These are phyloP conservation scores for Neoscytalidium dimidiatum DNA, from an alignment of 2,329 filamentous ascomycete species.

Conservation along the genomic window DNA sequence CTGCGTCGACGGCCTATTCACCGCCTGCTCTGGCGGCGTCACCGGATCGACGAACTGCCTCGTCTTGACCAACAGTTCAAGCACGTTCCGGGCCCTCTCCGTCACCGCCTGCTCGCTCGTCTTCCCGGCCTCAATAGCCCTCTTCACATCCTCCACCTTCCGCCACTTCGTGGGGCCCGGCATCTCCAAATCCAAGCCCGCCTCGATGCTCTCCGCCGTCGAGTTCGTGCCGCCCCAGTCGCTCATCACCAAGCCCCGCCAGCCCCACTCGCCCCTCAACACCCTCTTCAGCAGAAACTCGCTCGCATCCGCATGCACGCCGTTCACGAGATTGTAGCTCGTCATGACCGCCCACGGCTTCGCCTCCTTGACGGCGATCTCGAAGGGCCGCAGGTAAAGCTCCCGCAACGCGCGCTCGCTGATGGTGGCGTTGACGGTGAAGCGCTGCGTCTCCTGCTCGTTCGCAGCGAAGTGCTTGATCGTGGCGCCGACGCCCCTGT, in stretches of 20 bases:
- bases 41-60: slow-evolving; percentile 57
- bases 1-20: slow-evolving; percentile 56
- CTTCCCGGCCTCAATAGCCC: slow-evolving; percentile 36
- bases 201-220: slow-evolving; percentile 39
- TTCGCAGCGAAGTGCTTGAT: slow-evolving; percentile 78
- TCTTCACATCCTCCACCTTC: slow-evolving; percentile 35
- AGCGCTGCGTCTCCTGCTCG: slow-evolving; percentile 69
- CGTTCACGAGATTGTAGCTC: slow-evolving; percentile 69
- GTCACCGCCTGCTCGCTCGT: slow-evolving; percentile 51
- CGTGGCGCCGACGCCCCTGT: slow-evolving; percentile 71
- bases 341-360: slow-evolving; percentile 70
- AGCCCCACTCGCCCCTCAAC: slow-evolving; percentile 43
- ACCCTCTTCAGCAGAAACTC: slow-evolving; percentile 45
- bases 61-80: slow-evolving; percentile 64
- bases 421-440: slow-evolving; percentile 65
- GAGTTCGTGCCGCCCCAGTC: slow-evolving; percentile 45
- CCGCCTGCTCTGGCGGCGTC: slow-evolving; percentile 60
- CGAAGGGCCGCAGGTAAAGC: slow-evolving; percentile 71
- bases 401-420: slow-evolving; percentile 67
- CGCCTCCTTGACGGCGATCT: slow-evolving; percentile 69
- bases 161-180: slow-evolving; percentile 43
- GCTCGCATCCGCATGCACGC: slow-evolving; percentile 47
- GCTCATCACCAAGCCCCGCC: slow-evolving; percentile 43
- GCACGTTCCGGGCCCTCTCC: slow-evolving; percentile 53
- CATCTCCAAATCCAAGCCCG: slow-evolving; percentile 44